Conservation (phyloP, 345 rosid genomes). For the Brassica carinata region DNA sequence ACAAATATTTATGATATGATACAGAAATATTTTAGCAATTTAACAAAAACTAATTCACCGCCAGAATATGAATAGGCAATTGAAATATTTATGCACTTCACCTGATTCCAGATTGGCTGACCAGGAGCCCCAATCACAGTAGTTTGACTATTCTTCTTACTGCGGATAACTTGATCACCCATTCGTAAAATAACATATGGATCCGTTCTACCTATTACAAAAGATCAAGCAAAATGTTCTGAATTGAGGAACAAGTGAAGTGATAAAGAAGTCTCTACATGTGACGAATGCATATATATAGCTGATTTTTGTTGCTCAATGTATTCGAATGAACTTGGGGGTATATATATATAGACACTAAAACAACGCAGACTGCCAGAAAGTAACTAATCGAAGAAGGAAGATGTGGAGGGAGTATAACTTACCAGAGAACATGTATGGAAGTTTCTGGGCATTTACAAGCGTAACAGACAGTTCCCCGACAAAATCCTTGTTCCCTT, state of each 20-base stretch:
- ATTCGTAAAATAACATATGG: conserved; percentile 85
- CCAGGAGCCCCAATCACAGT: conserved; percentile 96
- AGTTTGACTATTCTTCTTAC: conserved; percentile 98
- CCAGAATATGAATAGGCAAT: conserved; percentile 19
- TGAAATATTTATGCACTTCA: conserved; percentile 36
- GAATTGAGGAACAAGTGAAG: conserved; percentile 14
- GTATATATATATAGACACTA: conserved; percentile 1
- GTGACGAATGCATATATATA: background rate
- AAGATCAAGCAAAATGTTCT: conserved; percentile 26
- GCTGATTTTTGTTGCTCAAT: background rate
- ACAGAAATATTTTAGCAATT: conserved; percentile 7
- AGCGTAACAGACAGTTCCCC: conserved; percentile 96
- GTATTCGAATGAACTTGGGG: background rate
- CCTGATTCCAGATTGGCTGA: conserved; percentile 99
- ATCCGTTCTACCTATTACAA: conserved; percentile 84
- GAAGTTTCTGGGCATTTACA: conserved; percentile 90
- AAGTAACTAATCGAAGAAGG: background rate
- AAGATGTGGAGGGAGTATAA: conserved; percentile 6
- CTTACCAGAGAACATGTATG: conserved; percentile 74
- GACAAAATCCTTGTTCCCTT: conserved; percentile 84
- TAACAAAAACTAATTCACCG: conserved; percentile 1
- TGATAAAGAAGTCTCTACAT: background rate
- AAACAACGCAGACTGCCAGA: conserved; percentile 5
- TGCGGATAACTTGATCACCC: conserved; percentile 85
- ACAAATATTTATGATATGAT: conserved; percentile 37